Percentiles rank a stretch among this genome's conserved stretches.
Evolutionary conservation across 495 filamentous ascomycete genomes (phyloP).

Genomic region (Amniculicola lignicola): DNA sequence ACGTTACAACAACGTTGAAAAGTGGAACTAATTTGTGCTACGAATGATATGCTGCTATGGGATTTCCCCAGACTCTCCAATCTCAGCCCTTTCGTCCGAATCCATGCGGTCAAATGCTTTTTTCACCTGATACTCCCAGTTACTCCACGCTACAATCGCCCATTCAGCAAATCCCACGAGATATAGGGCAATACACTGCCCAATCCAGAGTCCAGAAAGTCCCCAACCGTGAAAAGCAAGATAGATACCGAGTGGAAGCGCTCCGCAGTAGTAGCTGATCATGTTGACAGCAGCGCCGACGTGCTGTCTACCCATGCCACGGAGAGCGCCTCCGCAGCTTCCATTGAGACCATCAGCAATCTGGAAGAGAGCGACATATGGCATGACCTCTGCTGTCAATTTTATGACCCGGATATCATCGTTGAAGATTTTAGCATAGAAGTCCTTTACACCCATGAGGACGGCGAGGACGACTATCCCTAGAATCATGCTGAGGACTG

Average conservation of each 20-base stretch:
- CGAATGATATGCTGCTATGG: no score
- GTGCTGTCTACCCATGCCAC: constrained; percentile 88
- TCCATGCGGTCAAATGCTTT: constrained; percentile 79
- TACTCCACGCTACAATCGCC: constrained; percentile 71
- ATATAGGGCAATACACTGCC: constrained; percentile 86
- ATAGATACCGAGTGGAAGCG: constrained; percentile 78
- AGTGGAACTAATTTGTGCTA: no score
- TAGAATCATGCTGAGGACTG: constrained; percentile 66
- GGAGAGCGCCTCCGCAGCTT: constrained; percentile 74
- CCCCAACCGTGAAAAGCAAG: constrained; percentile 91
- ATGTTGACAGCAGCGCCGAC: constrained; percentile 85
- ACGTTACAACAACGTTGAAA: no score
- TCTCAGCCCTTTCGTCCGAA: constrained; percentile 50
- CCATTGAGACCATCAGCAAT: constrained; percentile 88
- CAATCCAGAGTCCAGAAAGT: constrained; percentile 78
- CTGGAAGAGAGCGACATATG: constrained; percentile 89
- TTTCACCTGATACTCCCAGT: constrained; percentile 74
- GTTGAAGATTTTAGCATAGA: constrained; percentile 84
- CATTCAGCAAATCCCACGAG: constrained; percentile 77
- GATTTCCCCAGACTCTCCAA: constrained; percentile 32
- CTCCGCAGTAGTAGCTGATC: constrained; percentile 83
- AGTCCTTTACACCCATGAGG: constrained; percentile 69
- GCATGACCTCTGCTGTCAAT: constrained; percentile 78
- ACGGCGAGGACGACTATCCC: constrained; percentile 67
- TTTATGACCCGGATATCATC: constrained; percentile 69